These are phyloP conservation scores for Phytophthora ohioensis DNA, from an alignment of 352 stramenopile species.

Conservation along the genomic window DNA sequence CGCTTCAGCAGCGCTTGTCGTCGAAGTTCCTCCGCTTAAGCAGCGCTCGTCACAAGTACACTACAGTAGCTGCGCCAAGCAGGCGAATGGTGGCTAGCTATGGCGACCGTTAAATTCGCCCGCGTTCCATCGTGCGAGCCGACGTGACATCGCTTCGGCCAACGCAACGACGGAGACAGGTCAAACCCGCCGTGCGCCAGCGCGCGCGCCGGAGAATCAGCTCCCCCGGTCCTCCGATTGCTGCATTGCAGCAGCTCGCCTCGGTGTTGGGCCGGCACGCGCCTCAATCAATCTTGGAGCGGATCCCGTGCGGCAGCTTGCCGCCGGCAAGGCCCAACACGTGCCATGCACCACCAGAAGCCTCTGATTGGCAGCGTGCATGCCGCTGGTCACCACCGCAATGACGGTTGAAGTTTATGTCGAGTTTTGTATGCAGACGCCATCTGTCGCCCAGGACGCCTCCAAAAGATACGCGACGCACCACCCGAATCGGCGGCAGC, in stretches of 20 bases:
- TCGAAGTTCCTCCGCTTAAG: too few species aligned
- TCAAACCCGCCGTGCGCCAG: not conserved
- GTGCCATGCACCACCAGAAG: conserved; percentile 30
- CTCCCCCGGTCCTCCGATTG: not conserved
- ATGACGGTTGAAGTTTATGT: not conserved
- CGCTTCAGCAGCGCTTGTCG: too few species aligned
- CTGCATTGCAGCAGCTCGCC: not conserved
- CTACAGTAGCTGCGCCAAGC: too few species aligned
- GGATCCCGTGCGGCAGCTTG: not conserved
- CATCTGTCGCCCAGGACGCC: not conserved
- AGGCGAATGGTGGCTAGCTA: not conserved
- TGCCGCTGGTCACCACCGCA: not conserved
- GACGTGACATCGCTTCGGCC: not conserved
- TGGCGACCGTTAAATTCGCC: not conserved
- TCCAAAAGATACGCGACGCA: not conserved
- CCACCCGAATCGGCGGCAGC: conserved; percentile 12
- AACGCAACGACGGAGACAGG: not conserved
- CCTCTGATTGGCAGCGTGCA: conserved; percentile 23
- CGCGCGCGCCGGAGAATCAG: not conserved
- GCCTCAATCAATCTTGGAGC: not conserved
- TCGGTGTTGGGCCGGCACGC: not conserved
- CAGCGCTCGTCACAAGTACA: too few species aligned
- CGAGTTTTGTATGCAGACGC: not conserved
- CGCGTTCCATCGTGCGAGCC: not conserved
- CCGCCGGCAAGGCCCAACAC: not conserved